Conservation (phyloP, 352 stramenopile genomes). For the Blastocystis sp. region DNA sequence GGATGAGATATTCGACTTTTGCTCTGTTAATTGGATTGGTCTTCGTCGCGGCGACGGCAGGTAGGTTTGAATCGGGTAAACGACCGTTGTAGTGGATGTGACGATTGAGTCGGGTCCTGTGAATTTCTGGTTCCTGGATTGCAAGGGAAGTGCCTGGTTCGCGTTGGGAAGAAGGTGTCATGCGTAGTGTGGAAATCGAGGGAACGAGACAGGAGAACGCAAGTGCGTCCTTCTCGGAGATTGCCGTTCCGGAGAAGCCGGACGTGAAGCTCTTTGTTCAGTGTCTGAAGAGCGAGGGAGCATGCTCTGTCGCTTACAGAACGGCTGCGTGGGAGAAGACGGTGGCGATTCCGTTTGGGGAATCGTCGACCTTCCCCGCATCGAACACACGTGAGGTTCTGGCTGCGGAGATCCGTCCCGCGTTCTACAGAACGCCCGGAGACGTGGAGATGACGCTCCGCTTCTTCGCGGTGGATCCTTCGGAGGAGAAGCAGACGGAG, state of each 20-base stretch:
- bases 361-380: slow-evolving; percentile 34
- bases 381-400: slow-evolving; percentile 12
- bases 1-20: not conserved
- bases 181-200: not conserved
- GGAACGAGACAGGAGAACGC: slow-evolving; percentile 1
- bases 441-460: not conserved
- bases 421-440: not conserved
- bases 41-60: not conserved
- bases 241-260: not conserved
- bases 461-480: not conserved
- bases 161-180: not conserved
- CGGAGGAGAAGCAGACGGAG: not conserved
- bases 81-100: not conserved
- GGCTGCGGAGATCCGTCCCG: not conserved
- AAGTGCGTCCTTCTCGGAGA: not conserved
- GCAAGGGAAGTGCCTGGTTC: not conserved
- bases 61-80: slow-evolving; percentile 1
- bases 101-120: slow-evolving; percentile 5
- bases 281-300: not conserved
- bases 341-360: not conserved
- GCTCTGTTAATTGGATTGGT: not conserved
- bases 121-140: slow-evolving; percentile 52
- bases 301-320: not conserved
- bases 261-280: slow-evolving; percentile 21
- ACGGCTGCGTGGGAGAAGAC: not conserved